These are phyloP conservation scores for Blastocystis sp. DNA, from an alignment of 352 stramenopile species.

Conservation along the genomic window DNA sequence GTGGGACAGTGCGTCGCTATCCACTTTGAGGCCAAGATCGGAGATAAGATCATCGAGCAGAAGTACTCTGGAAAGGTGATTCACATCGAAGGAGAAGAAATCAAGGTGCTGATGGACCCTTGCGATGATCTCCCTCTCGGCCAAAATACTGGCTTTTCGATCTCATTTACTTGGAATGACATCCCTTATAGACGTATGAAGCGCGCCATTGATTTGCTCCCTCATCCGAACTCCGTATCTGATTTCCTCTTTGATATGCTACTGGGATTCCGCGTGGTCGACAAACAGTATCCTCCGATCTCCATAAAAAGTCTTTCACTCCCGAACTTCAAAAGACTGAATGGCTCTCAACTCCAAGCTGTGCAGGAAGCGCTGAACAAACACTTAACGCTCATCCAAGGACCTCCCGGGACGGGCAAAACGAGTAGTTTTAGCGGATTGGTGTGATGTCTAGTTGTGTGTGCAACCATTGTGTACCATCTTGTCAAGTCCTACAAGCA, in stretches of 20 bases:
- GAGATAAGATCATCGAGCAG: slow-evolving; percentile 12
- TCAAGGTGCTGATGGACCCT: slow-evolving; percentile 54
- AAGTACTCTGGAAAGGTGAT: slow-evolving; percentile 62
- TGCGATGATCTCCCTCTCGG: slow-evolving; percentile 72
- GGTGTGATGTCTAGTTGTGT: slow-evolving; percentile 76
- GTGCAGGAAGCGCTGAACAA: slow-evolving; percentile 88
- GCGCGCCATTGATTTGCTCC: slow-evolving; percentile 93
- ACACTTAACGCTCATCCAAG: slow-evolving; percentile 94
- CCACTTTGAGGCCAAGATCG: background rate
- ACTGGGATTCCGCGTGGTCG: slow-evolving; percentile 89
- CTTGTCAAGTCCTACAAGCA: slow-evolving; percentile 85
- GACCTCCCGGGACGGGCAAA: slow-evolving; percentile 90
- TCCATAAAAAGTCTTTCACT: slow-evolving; percentile 65
- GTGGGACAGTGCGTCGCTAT: slow-evolving; percentile 72
- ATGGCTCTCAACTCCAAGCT: slow-evolving; percentile 83
- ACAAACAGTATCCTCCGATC: slow-evolving; percentile 74
- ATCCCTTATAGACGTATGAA: slow-evolving; percentile 98
- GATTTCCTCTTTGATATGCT: slow-evolving; percentile 99
- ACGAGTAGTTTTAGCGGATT: slow-evolving; percentile 65
- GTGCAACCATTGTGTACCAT: slow-evolving; percentile 96
- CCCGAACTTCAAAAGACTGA: slow-evolving; percentile 89
- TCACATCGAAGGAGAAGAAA: slow-evolving; percentile 64
- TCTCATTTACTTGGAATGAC: slow-evolving; percentile 98
- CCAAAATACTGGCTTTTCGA: slow-evolving; percentile 87
- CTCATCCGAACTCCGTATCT: slow-evolving; percentile 91